Evolutionary conservation across 352 stramenopile species (phyloP).

Genomic region (Globisporangium canariense): DNA sequence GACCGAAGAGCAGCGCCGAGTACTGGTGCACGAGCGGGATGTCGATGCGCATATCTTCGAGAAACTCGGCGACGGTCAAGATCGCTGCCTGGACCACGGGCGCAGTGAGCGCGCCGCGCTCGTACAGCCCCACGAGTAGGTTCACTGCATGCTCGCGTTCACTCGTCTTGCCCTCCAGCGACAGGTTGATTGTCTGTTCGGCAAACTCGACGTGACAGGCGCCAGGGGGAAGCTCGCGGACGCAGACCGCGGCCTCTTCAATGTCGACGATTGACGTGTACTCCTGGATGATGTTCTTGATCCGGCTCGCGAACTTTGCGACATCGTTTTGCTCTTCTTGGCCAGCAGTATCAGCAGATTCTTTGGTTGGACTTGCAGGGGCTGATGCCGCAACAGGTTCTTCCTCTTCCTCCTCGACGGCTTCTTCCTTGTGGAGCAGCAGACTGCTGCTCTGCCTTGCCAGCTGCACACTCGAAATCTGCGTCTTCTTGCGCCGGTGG

Average conservation of each 20-base stretch:
- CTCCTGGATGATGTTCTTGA: slow-evolving; percentile 87
- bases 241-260: slow-evolving; percentile 67
- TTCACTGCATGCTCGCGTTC: slow-evolving; percentile 69
- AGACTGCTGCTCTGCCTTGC: slow-evolving; percentile 80
- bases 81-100: slow-evolving; percentile 72
- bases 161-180: slow-evolving; percentile 69
- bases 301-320: slow-evolving; percentile 56
- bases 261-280: slow-evolving; percentile 78
- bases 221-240: slow-evolving; percentile 58
- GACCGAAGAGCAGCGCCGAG: slow-evolving; percentile 64
- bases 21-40: slow-evolving; percentile 83
- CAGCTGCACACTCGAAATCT: slow-evolving; percentile 74
- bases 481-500: slow-evolving; percentile 68
- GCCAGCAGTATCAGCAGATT: neutral
- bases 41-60: slow-evolving; percentile 86
- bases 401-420: slow-evolving; percentile 15
- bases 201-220: slow-evolving; percentile 59
- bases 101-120: slow-evolving; percentile 54
- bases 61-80: slow-evolving; percentile 70
- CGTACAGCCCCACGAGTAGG: slow-evolving; percentile 77
- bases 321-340: slow-evolving; percentile 26
- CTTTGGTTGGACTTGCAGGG: neutral
- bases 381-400: slow-evolving; percentile 13
- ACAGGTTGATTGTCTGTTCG: slow-evolving; percentile 65
- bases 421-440: slow-evolving; percentile 42